A percentile compares a stretch with the other conserved stretches of the same genome.
Evolutionary conservation across 257 asterid genomes (phyloP).

Genomic region (Misopates orontium): DNA sequence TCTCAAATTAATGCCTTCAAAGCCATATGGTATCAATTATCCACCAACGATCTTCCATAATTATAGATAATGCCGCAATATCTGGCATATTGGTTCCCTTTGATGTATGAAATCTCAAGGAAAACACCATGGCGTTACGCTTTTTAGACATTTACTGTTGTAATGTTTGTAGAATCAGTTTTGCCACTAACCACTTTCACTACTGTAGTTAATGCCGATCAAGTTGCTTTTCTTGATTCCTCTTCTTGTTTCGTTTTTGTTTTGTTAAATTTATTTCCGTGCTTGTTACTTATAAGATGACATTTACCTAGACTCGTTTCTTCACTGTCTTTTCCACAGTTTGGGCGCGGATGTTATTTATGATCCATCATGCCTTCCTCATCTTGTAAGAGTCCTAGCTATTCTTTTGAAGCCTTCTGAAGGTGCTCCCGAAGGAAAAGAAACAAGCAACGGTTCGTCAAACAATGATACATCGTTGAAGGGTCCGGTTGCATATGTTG

Average conservation of each 20-base stretch:
- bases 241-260: background rate
- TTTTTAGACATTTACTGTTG: too few species aligned
- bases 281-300: background rate
- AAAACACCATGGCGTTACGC: too few species aligned
- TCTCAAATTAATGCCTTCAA: background rate
- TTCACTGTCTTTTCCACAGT: conserved; percentile 39
- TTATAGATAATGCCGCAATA: background rate
- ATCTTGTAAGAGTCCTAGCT: conserved; percentile 67
- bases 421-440: conserved; percentile 23
- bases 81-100: too few species aligned
- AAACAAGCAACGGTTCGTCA: conserved; percentile 21
- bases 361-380: conserved; percentile 76
- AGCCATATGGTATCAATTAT: background rate
- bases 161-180: too few species aligned
- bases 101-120: too few species aligned
- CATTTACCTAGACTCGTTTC: background rate
- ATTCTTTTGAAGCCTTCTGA: conserved; percentile 46
- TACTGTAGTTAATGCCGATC: too few species aligned
- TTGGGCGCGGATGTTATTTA: conserved; percentile 93
- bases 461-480: conserved; percentile 20
- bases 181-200: too few species aligned
- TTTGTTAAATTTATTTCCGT: background rate
- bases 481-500: conserved; percentile 66
- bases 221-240: background rate
- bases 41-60: background rate